Percentiles rank a stretch among this genome's conserved stretches.
Conservation (phyloP, 805 yeast species). For the Kluyveromyces dobzhanskii region DNA sequence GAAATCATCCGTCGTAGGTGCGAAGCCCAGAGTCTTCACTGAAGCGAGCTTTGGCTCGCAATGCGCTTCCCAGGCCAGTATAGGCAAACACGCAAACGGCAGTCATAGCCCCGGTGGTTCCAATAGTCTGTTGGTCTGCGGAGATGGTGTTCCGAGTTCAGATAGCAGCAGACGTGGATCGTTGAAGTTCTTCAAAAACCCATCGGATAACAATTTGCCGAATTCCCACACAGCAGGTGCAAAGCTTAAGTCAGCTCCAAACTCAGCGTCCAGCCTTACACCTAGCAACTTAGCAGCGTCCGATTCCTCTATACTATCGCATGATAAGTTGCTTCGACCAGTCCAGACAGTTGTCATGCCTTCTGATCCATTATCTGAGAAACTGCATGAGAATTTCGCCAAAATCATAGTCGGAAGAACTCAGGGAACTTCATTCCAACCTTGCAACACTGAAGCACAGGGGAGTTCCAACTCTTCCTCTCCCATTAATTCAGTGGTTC, state of each 20-base stretch:
- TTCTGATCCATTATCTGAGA: conserved; percentile 21
- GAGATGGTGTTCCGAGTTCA: background rate
- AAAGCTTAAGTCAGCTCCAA: too few relatives aligned
- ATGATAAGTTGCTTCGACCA: conserved; percentile 6
- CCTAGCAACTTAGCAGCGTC: too few relatives aligned
- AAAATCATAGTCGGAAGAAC: conserved; percentile 25
- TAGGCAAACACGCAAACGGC: conserved; percentile 1
- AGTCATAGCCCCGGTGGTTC: background rate
- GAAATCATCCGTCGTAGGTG: conserved; percentile 34
- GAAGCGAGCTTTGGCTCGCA: conserved; percentile 20
- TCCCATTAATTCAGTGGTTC: background rate
- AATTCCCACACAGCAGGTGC: too few relatives aligned
- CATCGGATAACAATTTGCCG: background rate
- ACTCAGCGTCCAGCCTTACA: too few relatives aligned
- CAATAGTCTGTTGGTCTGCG: background rate
- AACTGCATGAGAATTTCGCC: conserved; percentile 22
- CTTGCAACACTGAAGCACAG: background rate
- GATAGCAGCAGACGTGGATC: conserved; percentile 1
- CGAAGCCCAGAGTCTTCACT: conserved; percentile 27
- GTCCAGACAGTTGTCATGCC: conserved; percentile 21
- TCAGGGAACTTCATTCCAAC: conserved; percentile 1
- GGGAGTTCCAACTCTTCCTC: conserved; percentile 1
- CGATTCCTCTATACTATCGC: background rate
- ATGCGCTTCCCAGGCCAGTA: background rate
- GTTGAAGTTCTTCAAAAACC: conserved; percentile 1